phyloP scores from a whole-genome alignment of 2,329 filamentous ascomycete genomes.

The Claviceps quebecensis region DNA sequence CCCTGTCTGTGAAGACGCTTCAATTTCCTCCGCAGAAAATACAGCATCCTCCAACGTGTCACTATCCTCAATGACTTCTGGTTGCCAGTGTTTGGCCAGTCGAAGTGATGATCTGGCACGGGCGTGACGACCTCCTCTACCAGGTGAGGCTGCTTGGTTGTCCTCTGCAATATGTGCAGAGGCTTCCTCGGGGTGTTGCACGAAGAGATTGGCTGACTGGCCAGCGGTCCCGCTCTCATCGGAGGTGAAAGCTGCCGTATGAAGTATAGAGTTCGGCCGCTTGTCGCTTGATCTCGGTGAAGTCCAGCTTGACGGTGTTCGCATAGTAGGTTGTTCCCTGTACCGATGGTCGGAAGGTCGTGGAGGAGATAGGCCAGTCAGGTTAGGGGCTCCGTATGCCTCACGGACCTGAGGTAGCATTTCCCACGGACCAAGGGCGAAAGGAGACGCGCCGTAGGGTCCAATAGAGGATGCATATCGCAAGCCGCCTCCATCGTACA shows the following conservation, averaged over 20 bases:
- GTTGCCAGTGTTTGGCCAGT: background rate
- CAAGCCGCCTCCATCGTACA: constrained; percentile 4
- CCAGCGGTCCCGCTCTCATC: background rate
- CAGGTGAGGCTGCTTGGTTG: background rate
- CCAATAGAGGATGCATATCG: constrained; percentile 5
- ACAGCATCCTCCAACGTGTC: constrained; percentile 4
- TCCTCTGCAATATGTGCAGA: background rate
- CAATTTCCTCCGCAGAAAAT: constrained; percentile 3
- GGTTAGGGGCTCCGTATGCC: constrained; percentile 19
- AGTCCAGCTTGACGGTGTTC: background rate
- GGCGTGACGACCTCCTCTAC: background rate
- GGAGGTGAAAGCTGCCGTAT: background rate
- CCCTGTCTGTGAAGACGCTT: constrained; percentile 1
- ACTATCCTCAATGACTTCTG: constrained; percentile 1
- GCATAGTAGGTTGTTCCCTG: constrained; percentile 7
- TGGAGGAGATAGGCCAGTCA: constrained; percentile 19
- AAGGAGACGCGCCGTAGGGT: constrained; percentile 10
- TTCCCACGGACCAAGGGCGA: constrained; percentile 8
- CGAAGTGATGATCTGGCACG: background rate
- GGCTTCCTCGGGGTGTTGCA: constrained; percentile 4
- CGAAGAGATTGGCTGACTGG: constrained; percentile 6
- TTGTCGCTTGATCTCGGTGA: constrained; percentile 4
- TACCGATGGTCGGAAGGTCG: constrained; percentile 16
- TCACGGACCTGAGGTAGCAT: constrained; percentile 9
- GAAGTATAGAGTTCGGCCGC: constrained; percentile 1